Base-by-base conservation (phyloP, 2,329 filamentous ascomycete species). In the Ceratocystis cacaofunesta region DNA sequence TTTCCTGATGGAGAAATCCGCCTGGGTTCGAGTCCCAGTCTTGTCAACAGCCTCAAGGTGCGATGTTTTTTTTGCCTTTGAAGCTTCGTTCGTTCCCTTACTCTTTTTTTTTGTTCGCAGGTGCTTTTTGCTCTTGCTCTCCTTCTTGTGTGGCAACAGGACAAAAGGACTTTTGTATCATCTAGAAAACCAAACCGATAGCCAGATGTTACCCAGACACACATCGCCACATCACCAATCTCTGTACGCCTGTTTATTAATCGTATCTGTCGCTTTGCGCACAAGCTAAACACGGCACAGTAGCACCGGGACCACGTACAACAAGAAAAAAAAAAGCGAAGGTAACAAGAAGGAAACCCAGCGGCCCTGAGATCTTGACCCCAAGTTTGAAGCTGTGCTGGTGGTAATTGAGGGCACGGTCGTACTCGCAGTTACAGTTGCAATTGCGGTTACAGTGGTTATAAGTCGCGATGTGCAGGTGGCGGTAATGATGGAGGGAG, bases 1-100 rank as follows among this genome's bases (percentile, higher is more conserved):
- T 66, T 63, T 66, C 65, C 65, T 66, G 65, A 66, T 66, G 65
- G 65, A 66, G 65, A 63, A 66, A 66, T 66, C 65, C 65, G 65
- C 65, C 65, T 66, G 65, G 65, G 65, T 66, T 66, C 65, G 65
- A 66, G 65, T 66, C 65, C 65, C 65, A 66, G 65, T 66, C 65
- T 66, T 66, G 65, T 66, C 65, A 66, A 8, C 32, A 52, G 36
- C 36, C 10, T 15, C 36, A 5, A 41, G 0, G 19, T 0, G n/a
- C 46, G 6, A 2, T 48, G 5, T 48, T 58, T 66, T 32, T 66
- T 62, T 62, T 46, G 43, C 8, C 3, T 3, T 12, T 12, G 10
- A 15, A 41, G 36, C 12, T 15, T 15, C 12, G 10, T 41, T 4
- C 30, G 28, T 25, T 25, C 12, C 25, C 17, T 5, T 48, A 7